phyloP scores from a whole-genome alignment of 129 eudicot species.

The Dittrichia graveolens region DNA sequence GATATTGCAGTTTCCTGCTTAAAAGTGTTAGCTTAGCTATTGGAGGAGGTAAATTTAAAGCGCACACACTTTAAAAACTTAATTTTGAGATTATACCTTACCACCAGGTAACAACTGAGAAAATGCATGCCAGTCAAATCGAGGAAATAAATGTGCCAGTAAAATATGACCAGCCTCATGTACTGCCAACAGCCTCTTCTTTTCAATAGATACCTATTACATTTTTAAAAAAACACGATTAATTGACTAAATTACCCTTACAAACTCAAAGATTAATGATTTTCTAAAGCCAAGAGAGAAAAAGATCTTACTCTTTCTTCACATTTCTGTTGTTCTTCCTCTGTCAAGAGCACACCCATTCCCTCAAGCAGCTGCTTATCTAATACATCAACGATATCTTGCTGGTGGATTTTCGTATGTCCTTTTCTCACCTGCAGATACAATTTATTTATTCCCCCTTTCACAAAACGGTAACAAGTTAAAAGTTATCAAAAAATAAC shows the following conservation, averaged over 20 bases:
- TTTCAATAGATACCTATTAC: constrained; percentile 72
- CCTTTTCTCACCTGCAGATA: constrained; percentile 81
- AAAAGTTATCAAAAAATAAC: not conserved
- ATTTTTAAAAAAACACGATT: constrained; percentile 1
- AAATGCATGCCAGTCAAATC: constrained; percentile 97
- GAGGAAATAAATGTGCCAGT: constrained; percentile 91
- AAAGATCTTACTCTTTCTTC: constrained; percentile 71
- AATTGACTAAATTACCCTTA: constrained; percentile 22
- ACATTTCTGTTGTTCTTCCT: constrained; percentile 89
- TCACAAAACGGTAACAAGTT: not conserved
- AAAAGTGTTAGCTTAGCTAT: constrained; percentile 8
- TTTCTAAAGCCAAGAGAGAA: constrained; percentile 8
- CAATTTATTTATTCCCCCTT: not conserved
- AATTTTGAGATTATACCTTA: constrained; percentile 50
- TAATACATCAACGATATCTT: constrained; percentile 87
- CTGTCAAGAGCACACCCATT: constrained; percentile 95
- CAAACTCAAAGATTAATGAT: constrained; percentile 1
- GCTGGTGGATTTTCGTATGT: constrained; percentile 77
- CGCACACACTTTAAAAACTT: not conserved
- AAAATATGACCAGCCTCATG: constrained; percentile 97
- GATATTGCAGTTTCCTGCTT: constrained; percentile 94
- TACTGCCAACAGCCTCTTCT: constrained; percentile 85
- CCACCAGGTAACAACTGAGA: constrained; percentile 98
- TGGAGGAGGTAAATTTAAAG: constrained; percentile 12
- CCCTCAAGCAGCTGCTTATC: constrained; percentile 97